Base-by-base conservation (phyloP, 139 green algal species). In the Zygnema circumcarinatum region DNA sequence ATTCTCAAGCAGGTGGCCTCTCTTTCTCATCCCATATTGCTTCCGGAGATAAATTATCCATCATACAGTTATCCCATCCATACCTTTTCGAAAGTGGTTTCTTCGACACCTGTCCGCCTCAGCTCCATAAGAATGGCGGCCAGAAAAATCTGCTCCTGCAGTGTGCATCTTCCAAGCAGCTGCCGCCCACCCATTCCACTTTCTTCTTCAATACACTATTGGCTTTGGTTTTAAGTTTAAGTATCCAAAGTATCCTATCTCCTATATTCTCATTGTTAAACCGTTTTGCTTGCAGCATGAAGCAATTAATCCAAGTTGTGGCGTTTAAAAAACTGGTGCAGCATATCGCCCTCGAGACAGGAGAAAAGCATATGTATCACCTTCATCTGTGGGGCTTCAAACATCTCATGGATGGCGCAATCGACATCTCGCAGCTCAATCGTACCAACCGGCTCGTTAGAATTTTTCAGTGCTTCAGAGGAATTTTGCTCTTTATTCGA, bases 381-480 rank as follows among this genome's bases (percentile, higher is more conserved):
- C 36, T 39, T 29, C 21, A 84, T 84, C 20, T 67, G 35, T 76
- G 76, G 76, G 20, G 76, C 67, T 11, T 80, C 32, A 69, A 93
- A 94, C 84, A 92, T 93, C 79, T 94, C 92, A 2, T 69, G 85
- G 25, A 93, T 82, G n/a, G 92, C 91, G 3, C 73, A 74, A 21
- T 91, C 75, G 16, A 94, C 67, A 69, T 94, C 88, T 1, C 54
- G n/a, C 35, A 92, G 78, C 78, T 85, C 78, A 0, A 85, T 75
- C 78, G 32, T 39, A 3, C 56, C 75, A n/a, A 73, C 75, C 75
- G 38, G 25, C 68, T 20, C 35, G 16, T 75, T 33, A 1, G 32
- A 32, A 39, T 33, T 33, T 33, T 67, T 25, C 21, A 69, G 25
- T 62, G 22, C 62, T 81, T 1, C 74, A 25, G 1, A 38, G 52